Conservation (phyloP, 306 rosid genomes). For the Crataegus laevigata region DNA sequence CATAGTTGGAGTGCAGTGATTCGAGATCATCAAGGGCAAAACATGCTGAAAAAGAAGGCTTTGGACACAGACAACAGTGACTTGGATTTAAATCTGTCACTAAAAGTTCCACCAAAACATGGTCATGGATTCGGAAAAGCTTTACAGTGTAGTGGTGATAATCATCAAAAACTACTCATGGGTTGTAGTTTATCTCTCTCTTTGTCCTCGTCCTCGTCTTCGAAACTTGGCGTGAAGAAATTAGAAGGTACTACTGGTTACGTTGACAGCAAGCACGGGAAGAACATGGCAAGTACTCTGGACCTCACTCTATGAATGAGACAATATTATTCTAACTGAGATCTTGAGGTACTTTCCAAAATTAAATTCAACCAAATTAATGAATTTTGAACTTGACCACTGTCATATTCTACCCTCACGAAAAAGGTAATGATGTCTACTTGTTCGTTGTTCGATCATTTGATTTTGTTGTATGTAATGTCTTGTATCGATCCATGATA, state of each 20-base stretch:
- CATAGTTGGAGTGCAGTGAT: neutral
- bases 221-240: slow-evolving; percentile 14
- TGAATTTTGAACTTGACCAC: slow-evolving; percentile 2
- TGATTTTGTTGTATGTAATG: slow-evolving; percentile 7
- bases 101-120: slow-evolving; percentile 17
- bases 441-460: neutral
- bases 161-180: neutral
- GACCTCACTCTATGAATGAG: slow-evolving; percentile 45
- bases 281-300: slow-evolving; percentile 27
- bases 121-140: neutral
- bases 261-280: slow-evolving; percentile 5
- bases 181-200: slow-evolving; percentile 27
- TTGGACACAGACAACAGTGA: slow-evolving; percentile 1
- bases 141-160: neutral
- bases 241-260: neutral
- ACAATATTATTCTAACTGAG: slow-evolving; percentile 30
- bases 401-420: slow-evolving; percentile 15
- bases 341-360: slow-evolving; percentile 34
- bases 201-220: slow-evolving; percentile 25
- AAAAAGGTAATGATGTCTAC: slow-evolving; percentile 15
- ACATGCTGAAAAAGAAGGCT: slow-evolving; percentile 23
- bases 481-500: slow-evolving; percentile 9
- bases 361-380: neutral
- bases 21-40: neutral
- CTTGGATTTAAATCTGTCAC: slow-evolving; percentile 25